Evolutionary conservation across 1,139 yeast species (phyloP).

Genomic region (Scheffersomyces lignicola): DNA sequence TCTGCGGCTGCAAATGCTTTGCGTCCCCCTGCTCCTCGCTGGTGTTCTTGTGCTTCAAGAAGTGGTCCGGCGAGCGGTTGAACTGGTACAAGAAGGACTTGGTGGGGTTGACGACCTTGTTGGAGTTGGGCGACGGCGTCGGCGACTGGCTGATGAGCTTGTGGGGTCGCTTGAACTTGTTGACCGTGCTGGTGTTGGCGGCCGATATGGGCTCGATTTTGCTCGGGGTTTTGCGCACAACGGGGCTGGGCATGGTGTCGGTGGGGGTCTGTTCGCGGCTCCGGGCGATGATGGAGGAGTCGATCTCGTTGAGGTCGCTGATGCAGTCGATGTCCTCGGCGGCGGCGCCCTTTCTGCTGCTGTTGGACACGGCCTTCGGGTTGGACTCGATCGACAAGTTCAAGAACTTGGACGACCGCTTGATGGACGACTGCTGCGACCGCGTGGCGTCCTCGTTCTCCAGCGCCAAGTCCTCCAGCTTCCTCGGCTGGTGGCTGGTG

Average conservation of each 20-base stretch:
- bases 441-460: not conserved
- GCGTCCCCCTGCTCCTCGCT: conserved; percentile 4
- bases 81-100: conserved; percentile 3
- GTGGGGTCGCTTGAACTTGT: conserved; percentile 50
- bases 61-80: conserved; percentile 3
- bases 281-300: conserved; percentile 15
- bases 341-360: conserved; percentile 4
- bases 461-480: conserved; percentile 1
- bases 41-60: conserved; percentile 2
- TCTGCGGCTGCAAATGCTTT: conserved; percentile 11
- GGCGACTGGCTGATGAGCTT: conserved; percentile 48
- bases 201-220: conserved; percentile 7
- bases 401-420: conserved; percentile 47
- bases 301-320: conserved; percentile 32
- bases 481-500: not conserved
- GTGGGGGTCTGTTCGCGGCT: conserved; percentile 20
- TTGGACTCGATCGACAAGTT: conserved; percentile 44
- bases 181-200: conserved; percentile 16
- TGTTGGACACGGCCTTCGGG: conserved; percentile 10
- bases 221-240: conserved; percentile 6
- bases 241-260: conserved; percentile 16
- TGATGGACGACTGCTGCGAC: conserved; percentile 29
- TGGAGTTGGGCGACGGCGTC: conserved; percentile 44
- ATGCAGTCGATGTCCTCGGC: conserved; percentile 25
- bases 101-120: conserved; percentile 12